Evolutionary conservation across 768 basidiomycete species (phyloP).

Genomic region (Lentinula raphanica): DNA sequence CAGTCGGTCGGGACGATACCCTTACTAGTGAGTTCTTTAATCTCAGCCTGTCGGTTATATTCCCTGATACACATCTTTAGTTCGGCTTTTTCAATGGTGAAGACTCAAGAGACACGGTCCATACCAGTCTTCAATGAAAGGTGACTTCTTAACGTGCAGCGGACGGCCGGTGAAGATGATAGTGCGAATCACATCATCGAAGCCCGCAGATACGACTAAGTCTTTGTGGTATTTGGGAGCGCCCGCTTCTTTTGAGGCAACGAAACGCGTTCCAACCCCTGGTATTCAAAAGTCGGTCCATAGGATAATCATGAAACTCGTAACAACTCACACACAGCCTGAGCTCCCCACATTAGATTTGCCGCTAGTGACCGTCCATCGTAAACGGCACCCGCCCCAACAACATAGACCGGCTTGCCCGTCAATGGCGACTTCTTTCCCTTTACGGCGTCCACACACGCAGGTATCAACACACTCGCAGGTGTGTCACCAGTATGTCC

Average conservation of each 20-base stretch:
- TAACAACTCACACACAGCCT: conserved; percentile 71
- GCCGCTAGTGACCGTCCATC: conserved; percentile 86
- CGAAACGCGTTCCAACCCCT: conserved; percentile 86
- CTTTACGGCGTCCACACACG: conserved; percentile 80
- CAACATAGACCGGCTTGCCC: conserved; percentile 77
- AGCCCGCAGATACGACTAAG: conserved; percentile 59
- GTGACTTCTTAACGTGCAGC: conserved; percentile 76
- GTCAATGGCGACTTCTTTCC: conserved; percentile 76
- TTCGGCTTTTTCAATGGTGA: background rate
- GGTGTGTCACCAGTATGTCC: conserved; percentile 64
- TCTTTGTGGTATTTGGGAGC: conserved; percentile 87
- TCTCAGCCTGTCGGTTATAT: conserved; percentile 51
- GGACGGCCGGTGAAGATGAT: conserved; percentile 89
- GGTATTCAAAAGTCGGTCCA: too few species aligned
- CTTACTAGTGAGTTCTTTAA: conserved; percentile 73
- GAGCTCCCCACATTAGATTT: conserved; percentile 84
- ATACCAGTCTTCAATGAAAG: conserved; percentile 83
- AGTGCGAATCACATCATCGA: conserved; percentile 79
- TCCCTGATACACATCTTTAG: conserved; percentile 8
- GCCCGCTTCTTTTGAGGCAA: conserved; percentile 73
- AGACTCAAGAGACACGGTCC: conserved; percentile 10
- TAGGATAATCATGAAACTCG: conserved; percentile 23
- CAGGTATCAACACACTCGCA: conserved; percentile 81
- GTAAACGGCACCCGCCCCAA: conserved; percentile 90
- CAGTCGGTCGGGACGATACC: conserved; percentile 75